Evolutionary conservation across 257 asterid genomes (phyloP).

Genomic region (Fraxinus cuspidata): DNA sequence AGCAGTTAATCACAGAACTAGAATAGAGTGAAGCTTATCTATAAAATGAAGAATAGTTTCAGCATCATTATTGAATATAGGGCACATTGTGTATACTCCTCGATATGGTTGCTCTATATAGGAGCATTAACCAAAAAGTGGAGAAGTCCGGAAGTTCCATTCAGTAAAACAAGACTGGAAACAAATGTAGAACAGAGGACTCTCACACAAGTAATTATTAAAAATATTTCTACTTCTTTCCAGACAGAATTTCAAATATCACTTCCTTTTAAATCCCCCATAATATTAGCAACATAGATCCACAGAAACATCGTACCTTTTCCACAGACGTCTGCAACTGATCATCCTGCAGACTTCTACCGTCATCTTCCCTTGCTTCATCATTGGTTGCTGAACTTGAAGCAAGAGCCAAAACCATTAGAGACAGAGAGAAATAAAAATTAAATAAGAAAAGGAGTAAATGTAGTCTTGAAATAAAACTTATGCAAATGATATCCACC

Average conservation of each 20-base stretch:
- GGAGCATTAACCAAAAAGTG: conserved; percentile 21
- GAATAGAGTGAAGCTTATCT: conserved; percentile 6
- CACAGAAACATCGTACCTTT: conserved; percentile 46
- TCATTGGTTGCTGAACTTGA: conserved; percentile 53
- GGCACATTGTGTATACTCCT: conserved; percentile 10
- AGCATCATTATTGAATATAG: conserved; percentile 20
- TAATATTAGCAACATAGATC: background rate
- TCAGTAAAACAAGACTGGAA: background rate
- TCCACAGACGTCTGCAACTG: conserved; percentile 27
- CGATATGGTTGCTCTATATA: background rate
- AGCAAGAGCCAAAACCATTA: conserved; percentile 17
- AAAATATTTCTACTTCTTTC: background rate
- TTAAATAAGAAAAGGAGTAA: conserved; percentile 5
- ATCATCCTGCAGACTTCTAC: conserved; percentile 31
- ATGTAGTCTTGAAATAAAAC: conserved; percentile 9
- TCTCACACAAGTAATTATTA: background rate
- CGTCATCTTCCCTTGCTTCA: conserved; percentile 30
- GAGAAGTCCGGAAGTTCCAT: conserved; percentile 1
- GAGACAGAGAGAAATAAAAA: background rate
- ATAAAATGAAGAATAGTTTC: conserved; percentile 11
- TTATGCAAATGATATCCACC: conserved; percentile 50
- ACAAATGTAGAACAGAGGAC: background rate
- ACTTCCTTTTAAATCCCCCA: conserved; percentile 4
- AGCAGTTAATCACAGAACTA: conserved; percentile 13
- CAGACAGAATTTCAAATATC: background rate